phyloP scores from a whole-genome alignment of 495 filamentous ascomycete genomes.

The Bombardia bombarda region DNA sequence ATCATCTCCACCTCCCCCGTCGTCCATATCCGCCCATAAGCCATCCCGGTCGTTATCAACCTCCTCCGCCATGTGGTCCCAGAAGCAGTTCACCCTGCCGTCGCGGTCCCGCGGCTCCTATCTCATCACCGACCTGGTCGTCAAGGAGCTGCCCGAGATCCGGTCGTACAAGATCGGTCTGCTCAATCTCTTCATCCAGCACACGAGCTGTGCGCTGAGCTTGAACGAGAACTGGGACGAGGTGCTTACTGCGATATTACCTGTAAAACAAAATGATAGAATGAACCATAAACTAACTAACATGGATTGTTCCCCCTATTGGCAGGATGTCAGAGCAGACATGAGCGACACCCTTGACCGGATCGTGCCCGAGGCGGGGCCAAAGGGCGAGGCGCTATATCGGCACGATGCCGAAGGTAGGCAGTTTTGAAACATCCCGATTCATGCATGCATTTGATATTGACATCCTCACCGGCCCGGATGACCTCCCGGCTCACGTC shows the following conservation, averaged over 20 bases:
- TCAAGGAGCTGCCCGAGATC: constrained; percentile 64
- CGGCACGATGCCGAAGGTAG: constrained; percentile 79
- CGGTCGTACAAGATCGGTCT: constrained; percentile 73
- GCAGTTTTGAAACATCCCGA: too few relatives aligned
- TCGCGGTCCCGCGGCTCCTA: constrained; percentile 71
- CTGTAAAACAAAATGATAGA: background rate
- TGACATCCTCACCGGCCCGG: constrained; percentile 14
- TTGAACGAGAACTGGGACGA: constrained; percentile 84
- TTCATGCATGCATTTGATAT: constrained; percentile 1
- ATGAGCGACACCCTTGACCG: constrained; percentile 93
- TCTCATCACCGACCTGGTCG: constrained; percentile 73
- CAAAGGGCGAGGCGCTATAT: constrained; percentile 63
- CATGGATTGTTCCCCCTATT: too few relatives aligned
- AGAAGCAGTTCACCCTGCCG: constrained; percentile 73
- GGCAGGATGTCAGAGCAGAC: constrained; percentile 51
- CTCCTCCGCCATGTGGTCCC: constrained; percentile 56
- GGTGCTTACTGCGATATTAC: constrained; percentile 52
- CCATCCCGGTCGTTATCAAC: constrained; percentile 3
- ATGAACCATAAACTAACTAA: constrained; percentile 1
- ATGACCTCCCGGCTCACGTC: constrained; percentile 60
- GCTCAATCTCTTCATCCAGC: constrained; percentile 83
- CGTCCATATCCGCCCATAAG: constrained; percentile 1
- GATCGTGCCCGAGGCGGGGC: constrained; percentile 68
- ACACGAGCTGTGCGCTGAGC: constrained; percentile 77
- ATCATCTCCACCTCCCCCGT: constrained; percentile 10